Base-by-base conservation (phyloP, 345 rosid genomes). In the Psidium guajava region DNA sequence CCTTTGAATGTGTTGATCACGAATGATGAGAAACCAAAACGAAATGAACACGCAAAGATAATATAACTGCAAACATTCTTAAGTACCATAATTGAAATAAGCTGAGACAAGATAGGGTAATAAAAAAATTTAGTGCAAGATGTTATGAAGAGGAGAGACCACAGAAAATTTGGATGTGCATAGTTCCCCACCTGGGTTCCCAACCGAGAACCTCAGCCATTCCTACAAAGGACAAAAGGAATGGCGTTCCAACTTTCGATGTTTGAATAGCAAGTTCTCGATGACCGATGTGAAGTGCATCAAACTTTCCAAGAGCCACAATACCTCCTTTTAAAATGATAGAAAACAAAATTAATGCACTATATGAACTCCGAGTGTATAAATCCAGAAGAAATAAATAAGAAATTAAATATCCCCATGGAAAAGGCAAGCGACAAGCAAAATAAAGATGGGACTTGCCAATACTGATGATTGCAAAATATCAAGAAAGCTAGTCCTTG, bases 221-320 rank as follows among this genome's bases (percentile, higher is more conserved):
- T 87, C 97, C 98, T 54, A 94, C 96, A 89, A 97, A 97, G 59
- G 98, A 95, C 87, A 96, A 86, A 57, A 94, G 93, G 91, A 88
- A 94, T 5, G 99, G 98, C 73, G 89, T 87, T 88, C 98, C 99
- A 82, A 91, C 88, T 88, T 90, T 97, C 36, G 99, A 96, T 87
- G 99, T 98, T 90, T 93, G 96, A 91, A 93, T 90, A 0, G 96
- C 96, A 82, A 96, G 99, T 91, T 97, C 98, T 50, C 98, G 94
- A 89, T 97, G 99, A 82, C 99, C 98, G 54, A 93, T 82, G 86
- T 96, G 98, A 88, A 97, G 92, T 18, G 98, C 99, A 84, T 97
- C 99, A 91, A 97, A 97, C 88, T 97, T 97, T 86, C 98, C 99
- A 82, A 94, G 92, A n/a, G 98, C 98, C 85, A 94, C 98, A 52